phyloP scores from a whole-genome alignment of 31 red algal genomes.

The Porphyra umbilicalis region DNA sequence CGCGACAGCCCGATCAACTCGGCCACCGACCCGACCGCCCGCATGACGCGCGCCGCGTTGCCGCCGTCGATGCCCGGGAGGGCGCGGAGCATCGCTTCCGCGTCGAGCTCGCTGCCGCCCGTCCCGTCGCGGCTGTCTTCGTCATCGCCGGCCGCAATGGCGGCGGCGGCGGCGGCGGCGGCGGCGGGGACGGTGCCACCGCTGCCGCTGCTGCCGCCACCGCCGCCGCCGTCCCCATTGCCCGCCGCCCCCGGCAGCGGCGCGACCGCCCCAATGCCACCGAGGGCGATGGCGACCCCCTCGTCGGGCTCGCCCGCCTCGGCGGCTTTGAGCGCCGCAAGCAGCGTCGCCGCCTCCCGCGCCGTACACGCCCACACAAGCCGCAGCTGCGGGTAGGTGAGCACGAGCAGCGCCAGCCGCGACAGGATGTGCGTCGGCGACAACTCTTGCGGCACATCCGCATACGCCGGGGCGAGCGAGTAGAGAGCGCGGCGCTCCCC shows the following conservation, averaged over 20 bases:
- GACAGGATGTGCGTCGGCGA: constrained; percentile 39
- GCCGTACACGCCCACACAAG: constrained; percentile 67
- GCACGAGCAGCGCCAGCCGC: constrained; percentile 69
- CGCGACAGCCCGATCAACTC: constrained; percentile 39
- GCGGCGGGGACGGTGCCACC: no score
- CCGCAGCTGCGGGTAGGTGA: constrained; percentile 77
- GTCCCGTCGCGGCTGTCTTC: constrained; percentile 24
- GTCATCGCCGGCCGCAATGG: background rate
- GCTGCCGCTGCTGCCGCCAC: no score
- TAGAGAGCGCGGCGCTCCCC: background rate
- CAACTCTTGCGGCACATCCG: constrained; percentile 44
- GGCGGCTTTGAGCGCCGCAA: constrained; percentile 43
- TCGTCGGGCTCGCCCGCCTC: constrained; percentile 78
- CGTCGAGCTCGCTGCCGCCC: constrained; percentile 32
- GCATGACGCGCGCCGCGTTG: constrained; percentile 36
- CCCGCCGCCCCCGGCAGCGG: background rate
- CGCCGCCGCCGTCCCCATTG: no score
- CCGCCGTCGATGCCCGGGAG: constrained; percentile 61
- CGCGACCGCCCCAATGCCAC: constrained; percentile 8
- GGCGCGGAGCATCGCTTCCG: constrained; percentile 44
- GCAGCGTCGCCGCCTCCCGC: constrained; percentile 58
- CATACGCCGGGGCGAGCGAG: constrained; percentile 43
- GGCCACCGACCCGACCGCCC: constrained; percentile 38
- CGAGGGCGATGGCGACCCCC: constrained; percentile 25
- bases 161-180: background rate